Conservation (phyloP, 345 rosid species). For the Orychophragmus violaceus region DNA sequence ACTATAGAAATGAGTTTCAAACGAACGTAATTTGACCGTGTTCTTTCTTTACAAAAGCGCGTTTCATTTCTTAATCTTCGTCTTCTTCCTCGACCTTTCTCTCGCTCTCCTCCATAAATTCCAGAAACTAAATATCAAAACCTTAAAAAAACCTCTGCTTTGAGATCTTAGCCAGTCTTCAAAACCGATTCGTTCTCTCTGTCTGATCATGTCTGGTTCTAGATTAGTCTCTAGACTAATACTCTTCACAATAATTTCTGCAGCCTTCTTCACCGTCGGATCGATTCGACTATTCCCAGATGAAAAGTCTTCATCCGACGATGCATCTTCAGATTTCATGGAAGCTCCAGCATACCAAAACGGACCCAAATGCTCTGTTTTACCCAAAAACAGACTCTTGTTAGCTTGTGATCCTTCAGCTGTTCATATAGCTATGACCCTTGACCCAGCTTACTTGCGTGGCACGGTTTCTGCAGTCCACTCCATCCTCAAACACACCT, state of each 20-base stretch:
- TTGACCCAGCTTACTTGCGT: conserved; percentile 63
- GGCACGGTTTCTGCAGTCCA: conserved; percentile 73
- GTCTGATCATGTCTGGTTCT: conserved; percentile 18
- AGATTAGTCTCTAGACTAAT: conserved; percentile 10
- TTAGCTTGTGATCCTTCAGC: conserved; percentile 38
- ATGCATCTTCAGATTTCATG: conserved; percentile 33
- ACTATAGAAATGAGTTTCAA: conserved; percentile 15
- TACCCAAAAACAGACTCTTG: conserved; percentile 10
- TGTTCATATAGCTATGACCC: conserved; percentile 74
- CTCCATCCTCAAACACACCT: conserved; percentile 62
- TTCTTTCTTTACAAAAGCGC: conserved; percentile 19
- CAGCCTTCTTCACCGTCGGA: conserved; percentile 20
- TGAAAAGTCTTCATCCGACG: background rate
- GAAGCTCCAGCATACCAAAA: conserved; percentile 67
- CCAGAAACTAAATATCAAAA: conserved; percentile 1
- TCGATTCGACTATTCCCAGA: conserved; percentile 36
- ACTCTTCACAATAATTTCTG: conserved; percentile 17
- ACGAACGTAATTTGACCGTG: conserved; percentile 18
- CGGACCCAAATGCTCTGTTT: conserved; percentile 34
- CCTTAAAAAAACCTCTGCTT: background rate
- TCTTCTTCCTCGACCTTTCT: conserved; percentile 19
- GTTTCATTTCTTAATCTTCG: conserved; percentile 15
- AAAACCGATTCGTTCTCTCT: background rate
- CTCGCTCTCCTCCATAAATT: background rate
- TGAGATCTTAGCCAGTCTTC: background rate